phyloP scores from a whole-genome alignment of 768 basidiomycete species.

The Boletus rubroflammeus region DNA sequence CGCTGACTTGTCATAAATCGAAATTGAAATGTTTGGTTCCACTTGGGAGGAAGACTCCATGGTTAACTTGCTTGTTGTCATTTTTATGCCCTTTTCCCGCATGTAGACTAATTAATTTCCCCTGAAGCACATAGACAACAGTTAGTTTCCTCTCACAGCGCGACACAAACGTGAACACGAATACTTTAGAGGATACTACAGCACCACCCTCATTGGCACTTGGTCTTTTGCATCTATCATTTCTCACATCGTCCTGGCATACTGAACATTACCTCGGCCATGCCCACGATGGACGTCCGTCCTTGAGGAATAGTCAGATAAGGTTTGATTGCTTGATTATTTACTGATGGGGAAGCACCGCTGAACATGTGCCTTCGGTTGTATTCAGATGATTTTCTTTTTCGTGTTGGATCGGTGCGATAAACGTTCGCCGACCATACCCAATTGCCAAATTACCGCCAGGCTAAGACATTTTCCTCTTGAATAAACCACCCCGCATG shows the following conservation, averaged over 20 bases:
- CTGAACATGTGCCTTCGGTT: slow-evolving; percentile 16
- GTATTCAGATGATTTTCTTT: slow-evolving; percentile 5
- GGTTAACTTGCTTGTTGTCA: slow-evolving; percentile 1
- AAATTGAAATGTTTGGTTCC: slow-evolving; percentile 3
- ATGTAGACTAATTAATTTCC: neutral
- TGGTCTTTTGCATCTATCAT: neutral
- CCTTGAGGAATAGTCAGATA: slow-evolving; percentile 13
- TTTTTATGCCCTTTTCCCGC: neutral
- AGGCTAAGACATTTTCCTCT: slow-evolving; percentile 1
- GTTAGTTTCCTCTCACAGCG: slow-evolving; percentile 11
- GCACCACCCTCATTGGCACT: neutral
- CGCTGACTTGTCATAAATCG: slow-evolving; percentile 1
- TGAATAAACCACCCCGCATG: neutral
- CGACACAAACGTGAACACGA: slow-evolving; percentile 4
- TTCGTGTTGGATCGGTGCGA: slow-evolving; percentile 9
- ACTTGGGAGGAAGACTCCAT: neutral
- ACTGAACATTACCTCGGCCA: slow-evolving; percentile 8
- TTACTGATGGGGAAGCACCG: slow-evolving; percentile 12
- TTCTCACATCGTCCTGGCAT: slow-evolving; percentile 23
- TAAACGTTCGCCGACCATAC: neutral
- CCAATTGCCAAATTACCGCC: slow-evolving; percentile 11
- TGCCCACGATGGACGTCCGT: slow-evolving; percentile 15
- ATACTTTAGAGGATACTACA: slow-evolving; percentile 1
- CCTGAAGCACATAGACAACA: neutral
- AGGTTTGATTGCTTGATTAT: slow-evolving; percentile 20